Percentiles rank a stretch among this genome's conserved stretches.
Evolutionary conservation across 768 basidiomycete genomes (phyloP).

Genomic region (Crucibulum laeve): DNA sequence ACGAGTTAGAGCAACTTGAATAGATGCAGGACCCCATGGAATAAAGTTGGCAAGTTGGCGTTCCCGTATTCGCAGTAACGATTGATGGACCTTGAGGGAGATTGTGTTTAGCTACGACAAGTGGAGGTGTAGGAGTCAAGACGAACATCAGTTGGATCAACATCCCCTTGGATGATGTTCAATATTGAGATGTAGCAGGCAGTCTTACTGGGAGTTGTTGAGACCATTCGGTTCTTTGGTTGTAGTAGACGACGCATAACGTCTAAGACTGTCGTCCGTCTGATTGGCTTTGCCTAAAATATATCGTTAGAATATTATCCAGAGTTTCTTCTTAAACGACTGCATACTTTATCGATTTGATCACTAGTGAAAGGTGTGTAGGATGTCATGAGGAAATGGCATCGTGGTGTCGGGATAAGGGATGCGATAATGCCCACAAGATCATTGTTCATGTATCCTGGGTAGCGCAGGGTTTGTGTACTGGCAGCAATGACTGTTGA

Average conservation of each 20-base stretch:
- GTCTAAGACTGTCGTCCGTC: slow-evolving; percentile 95
- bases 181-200: slow-evolving; percentile 97
- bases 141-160: slow-evolving; percentile 93
- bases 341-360: slow-evolving; percentile 85
- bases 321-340: neutral
- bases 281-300: slow-evolving; percentile 83
- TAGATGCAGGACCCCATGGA: slow-evolving; percentile 98
- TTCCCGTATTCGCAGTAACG: slow-evolving; percentile 92
- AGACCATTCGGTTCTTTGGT: slow-evolving; percentile 98
- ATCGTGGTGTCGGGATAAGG: slow-evolving; percentile 93
- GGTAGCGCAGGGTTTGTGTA: slow-evolving; percentile 94
- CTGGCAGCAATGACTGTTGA: slow-evolving; percentile 98
- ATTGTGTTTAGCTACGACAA: slow-evolving; percentile 2
- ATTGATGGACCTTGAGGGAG: slow-evolving; percentile 82
- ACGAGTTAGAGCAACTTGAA: slow-evolving; percentile 93
- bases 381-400: slow-evolving; percentile 98
- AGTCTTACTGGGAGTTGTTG: slow-evolving; percentile 85
- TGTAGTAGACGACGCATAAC: slow-evolving; percentile 97
- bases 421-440: slow-evolving; percentile 96
- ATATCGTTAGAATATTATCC: neutral
- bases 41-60: slow-evolving; percentile 96
- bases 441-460: slow-evolving; percentile 99
- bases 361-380: slow-evolving; percentile 99
- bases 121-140: slow-evolving; percentile 3
- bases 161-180: slow-evolving; percentile 98